Conservation (phyloP, 2,329 filamentous ascomycete genomes). For the Acrocalymma vagum region DNA sequence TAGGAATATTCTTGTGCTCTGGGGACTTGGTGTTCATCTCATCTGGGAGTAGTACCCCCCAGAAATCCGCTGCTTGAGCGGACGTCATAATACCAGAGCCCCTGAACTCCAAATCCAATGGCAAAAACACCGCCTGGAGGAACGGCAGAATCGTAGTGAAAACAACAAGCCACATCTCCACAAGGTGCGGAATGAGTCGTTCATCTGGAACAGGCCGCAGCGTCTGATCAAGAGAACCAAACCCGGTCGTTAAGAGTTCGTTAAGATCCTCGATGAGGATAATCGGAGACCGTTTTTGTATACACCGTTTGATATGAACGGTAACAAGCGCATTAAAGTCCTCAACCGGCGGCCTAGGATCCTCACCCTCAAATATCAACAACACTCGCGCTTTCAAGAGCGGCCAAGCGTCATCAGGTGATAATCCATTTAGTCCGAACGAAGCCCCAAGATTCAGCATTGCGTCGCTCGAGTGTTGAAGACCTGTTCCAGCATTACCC, state of each 20-base stretch:
- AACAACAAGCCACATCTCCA: constrained; percentile 93
- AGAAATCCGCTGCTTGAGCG: constrained; percentile 87
- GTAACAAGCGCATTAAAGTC: constrained; percentile 84
- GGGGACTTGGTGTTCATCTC: constrained; percentile 57
- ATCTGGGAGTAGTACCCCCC: constrained; percentile 71
- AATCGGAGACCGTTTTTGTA: constrained; percentile 75
- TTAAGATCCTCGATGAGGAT: constrained; percentile 78
- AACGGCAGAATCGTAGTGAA: constrained; percentile 92
- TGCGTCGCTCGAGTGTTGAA: constrained; percentile 46
- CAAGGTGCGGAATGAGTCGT: constrained; percentile 85
- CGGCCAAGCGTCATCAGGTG: constrained; percentile 81
- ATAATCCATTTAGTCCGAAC: constrained; percentile 58
- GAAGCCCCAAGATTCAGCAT: constrained; percentile 55
- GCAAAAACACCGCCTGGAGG: constrained; percentile 93
- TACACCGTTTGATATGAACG: constrained; percentile 79
- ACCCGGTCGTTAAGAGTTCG: constrained; percentile 81
- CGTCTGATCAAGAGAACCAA: constrained; percentile 84
- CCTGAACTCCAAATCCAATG: constrained; percentile 90
- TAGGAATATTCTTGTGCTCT: constrained; percentile 52
- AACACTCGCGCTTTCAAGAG: constrained; percentile 78
- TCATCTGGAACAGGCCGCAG: constrained; percentile 83
- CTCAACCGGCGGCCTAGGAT: constrained; percentile 80
- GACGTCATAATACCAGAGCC: constrained; percentile 82
- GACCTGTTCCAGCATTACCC: constrained; percentile 31
- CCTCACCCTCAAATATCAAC: constrained; percentile 82